Evolutionary conservation across 2,329 filamentous ascomycete species (phyloP).

Genomic region (Penicillium italicum): DNA sequence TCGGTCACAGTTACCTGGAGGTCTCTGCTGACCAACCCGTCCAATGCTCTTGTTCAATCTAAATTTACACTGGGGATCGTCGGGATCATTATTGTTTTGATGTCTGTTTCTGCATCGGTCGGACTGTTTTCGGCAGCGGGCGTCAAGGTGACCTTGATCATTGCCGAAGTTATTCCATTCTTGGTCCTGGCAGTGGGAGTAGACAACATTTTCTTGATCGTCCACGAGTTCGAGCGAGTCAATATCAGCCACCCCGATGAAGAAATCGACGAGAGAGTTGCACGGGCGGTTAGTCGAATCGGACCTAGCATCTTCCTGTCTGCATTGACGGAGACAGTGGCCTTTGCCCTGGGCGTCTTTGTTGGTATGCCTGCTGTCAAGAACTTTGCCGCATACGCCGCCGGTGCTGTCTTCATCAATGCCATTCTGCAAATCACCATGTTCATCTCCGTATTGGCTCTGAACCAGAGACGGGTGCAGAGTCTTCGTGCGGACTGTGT

Average conservation of each 20-base stretch:
- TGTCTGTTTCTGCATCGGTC: conserved; percentile 95
- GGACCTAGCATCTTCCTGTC: conserved; percentile 95
- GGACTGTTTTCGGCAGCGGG: conserved; percentile 89
- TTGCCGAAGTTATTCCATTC: conserved; percentile 97
- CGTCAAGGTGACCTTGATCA: conserved; percentile 93
- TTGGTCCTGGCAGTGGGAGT: conserved; percentile 94
- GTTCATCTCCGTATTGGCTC: conserved; percentile 85
- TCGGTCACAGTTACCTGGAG: conserved; percentile 76
- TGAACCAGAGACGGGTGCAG: conserved; percentile 90
- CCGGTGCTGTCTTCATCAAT: conserved; percentile 94
- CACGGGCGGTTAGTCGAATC: conserved; percentile 88
- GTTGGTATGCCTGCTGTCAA: conserved; percentile 97
- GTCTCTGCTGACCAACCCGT: conserved; percentile 76
- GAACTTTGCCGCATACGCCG: conserved; percentile 95
- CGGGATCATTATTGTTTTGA: conserved; percentile 90
- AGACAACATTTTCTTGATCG: conserved; percentile 98
- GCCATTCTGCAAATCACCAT: conserved; percentile 95
- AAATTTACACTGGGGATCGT: conserved; percentile 95
- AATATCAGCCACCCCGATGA: conserved; percentile 90
- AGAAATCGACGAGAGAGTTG: conserved; percentile 78
- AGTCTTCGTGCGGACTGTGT: conserved; percentile 85
- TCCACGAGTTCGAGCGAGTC: conserved; percentile 94
- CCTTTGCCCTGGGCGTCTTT: conserved; percentile 86
- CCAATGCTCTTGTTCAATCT: conserved; percentile 83
- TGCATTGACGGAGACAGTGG: conserved; percentile 88